Base-by-base conservation (phyloP, 1,284 basidiomycete genomes). In the Hymenochaete sp. region DNA sequence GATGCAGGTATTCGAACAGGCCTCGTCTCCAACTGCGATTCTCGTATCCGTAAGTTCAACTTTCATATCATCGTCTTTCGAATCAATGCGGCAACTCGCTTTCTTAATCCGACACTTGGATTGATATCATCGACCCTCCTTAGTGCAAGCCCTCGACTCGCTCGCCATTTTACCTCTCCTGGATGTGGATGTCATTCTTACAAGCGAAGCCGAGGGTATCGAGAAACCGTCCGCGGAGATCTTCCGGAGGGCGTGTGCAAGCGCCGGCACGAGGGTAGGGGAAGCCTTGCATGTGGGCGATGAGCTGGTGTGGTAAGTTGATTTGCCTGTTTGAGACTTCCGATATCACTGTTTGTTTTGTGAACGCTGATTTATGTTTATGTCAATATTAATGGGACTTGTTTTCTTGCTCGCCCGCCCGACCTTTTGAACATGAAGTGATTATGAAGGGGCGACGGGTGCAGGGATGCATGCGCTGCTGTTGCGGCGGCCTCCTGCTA, bases 261-360 rank as follows among this genome's bases (percentile, higher is more conserved):
- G 55, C 27, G 52, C 54, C 10, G 48, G 61, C 24, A 49, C 73
- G 11, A 51, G 51, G 19, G 60, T 64, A 0, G 54, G 61, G 8
- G 68, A 81, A 54, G 71, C 70, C 25, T 55, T 85, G 24, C 84
- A 87, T 54, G 71, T 87, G 38, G 84, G 84, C 3, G 84, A 88
- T 57, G 82, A 86, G 52, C 57, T 83, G 28, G 57, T 67, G 37
- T 70, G 71, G 84, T 84, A 53, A 16, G 22, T n/a, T n/a, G n/a
- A n/a, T n/a, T n/a, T n/a, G n/a, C n/a, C n/a, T n/a, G n/a, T 42
- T 22, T 32, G 9, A 10, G 10, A 10, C 14, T 31, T 31, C 14
- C 28, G 28, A 14, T 14, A 10, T 11, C 6, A 27, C 35, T 38
- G 11, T 31, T 26, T 42, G 18, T 14, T 33, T 25, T 19, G 16